Evolutionary conservation across 805 yeast genomes (phyloP).

Genomic region (Metschnikowia reukaufii): DNA sequence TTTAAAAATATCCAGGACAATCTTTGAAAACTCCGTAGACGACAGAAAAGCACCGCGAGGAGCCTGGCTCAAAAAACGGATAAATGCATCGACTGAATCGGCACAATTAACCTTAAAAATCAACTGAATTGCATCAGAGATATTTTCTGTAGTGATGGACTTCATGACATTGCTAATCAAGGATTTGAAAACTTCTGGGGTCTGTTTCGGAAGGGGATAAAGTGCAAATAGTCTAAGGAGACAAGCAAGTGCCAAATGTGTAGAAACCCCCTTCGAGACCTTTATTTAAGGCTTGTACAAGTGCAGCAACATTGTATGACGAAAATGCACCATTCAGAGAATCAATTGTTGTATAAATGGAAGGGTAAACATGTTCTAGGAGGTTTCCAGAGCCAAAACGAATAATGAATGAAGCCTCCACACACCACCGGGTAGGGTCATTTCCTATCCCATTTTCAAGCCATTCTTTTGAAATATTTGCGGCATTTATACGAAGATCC

Average conservation of each 20-base stretch:
- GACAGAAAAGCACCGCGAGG: slow-evolving; percentile 1
- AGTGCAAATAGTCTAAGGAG: slow-evolving; percentile 2
- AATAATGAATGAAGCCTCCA: slow-evolving; percentile 22
- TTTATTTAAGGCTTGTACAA: slow-evolving; percentile 5
- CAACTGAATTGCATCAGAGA: slow-evolving; percentile 1
- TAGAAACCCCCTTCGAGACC: slow-evolving; percentile 3
- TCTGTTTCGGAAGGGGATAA: slow-evolving; percentile 2
- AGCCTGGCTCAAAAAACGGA: slow-evolving; percentile 7
- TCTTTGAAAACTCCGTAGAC: neutral
- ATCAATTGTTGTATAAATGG: neutral
- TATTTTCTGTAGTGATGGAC: neutral
- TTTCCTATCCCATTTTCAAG: slow-evolving; percentile 10
- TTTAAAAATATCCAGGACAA: slow-evolving; percentile 1
- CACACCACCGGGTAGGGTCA: slow-evolving; percentile 20
- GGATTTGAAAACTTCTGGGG: neutral
- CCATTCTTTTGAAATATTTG: slow-evolving; percentile 22
- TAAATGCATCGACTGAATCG: slow-evolving; percentile 7
- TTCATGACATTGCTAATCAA: neutral
- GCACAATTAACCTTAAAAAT: slow-evolving; percentile 5
- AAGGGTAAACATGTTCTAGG: neutral
- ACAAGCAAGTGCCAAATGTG: slow-evolving; percentile 3
- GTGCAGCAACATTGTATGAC: slow-evolving; percentile 5
- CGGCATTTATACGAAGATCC: slow-evolving; percentile 29
- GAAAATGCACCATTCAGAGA: neutral
- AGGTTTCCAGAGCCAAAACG: slow-evolving; percentile 11